Evolutionary conservation across 805 yeast species (phyloP).

Genomic region (Wickerhamiella cacticola): DNA sequence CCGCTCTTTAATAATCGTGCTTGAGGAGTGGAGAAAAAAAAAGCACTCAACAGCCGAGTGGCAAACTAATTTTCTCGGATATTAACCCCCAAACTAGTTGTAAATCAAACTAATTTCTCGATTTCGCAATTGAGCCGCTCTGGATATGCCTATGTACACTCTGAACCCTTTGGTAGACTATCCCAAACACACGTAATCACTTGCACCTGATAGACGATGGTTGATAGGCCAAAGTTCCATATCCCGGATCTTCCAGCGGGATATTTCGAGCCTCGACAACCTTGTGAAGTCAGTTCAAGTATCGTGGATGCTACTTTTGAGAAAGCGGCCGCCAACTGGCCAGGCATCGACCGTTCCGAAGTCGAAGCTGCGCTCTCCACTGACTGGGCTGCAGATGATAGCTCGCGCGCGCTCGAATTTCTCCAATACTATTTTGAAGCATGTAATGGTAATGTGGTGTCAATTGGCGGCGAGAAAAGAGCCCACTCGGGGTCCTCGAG

Average conservation of each 20-base stretch:
- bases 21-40: no score
- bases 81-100: no score
- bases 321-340: constrained; percentile 8
- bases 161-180: background rate
- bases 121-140: no score
- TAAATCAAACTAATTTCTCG: no score
- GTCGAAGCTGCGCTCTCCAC: constrained; percentile 20
- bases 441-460: constrained; percentile 23
- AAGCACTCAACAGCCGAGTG: no score
- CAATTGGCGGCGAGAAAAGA: constrained; percentile 10
- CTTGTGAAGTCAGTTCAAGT: background rate
- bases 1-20: no score
- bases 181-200: background rate
- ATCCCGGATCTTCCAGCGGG: constrained; percentile 11
- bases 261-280: background rate
- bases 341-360: constrained; percentile 6
- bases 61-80: no score
- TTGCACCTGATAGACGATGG: constrained; percentile 1
- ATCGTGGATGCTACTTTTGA: constrained; percentile 3
- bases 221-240: constrained; percentile 6
- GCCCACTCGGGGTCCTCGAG: constrained; percentile 2
- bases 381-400: constrained; percentile 26
- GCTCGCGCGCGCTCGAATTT: constrained; percentile 24
- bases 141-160: no score
- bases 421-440: constrained; percentile 25